Conservation (phyloP, 2,329 filamentous ascomycete genomes). For the Chrysosphaeria jannelii region DNA sequence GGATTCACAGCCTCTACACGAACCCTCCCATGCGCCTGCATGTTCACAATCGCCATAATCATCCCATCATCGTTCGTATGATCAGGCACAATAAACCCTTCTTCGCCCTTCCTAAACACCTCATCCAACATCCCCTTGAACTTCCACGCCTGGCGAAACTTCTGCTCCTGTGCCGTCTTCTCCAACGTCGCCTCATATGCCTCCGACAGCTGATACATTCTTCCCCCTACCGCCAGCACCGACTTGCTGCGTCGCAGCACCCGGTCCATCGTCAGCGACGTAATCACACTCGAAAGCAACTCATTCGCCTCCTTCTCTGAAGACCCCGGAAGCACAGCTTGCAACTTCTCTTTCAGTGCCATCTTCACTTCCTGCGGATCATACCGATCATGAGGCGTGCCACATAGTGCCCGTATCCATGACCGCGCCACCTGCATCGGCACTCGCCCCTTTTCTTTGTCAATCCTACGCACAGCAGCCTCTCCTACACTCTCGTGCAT, state of each 20-base stretch:
- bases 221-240: constrained; percentile 22
- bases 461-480: constrained; percentile 12
- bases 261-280: constrained; percentile 16
- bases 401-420: constrained; percentile 28
- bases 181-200: constrained; percentile 23
- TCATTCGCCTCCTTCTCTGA: constrained; percentile 9
- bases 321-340: constrained; percentile 7
- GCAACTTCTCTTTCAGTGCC: constrained; percentile 20
- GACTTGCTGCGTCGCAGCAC: constrained; percentile 30
- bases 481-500: constrained; percentile 22
- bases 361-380: constrained; percentile 16
- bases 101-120: constrained; percentile 14
- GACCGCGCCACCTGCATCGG: constrained; percentile 4
- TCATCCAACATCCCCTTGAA: constrained; percentile 30
- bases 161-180: constrained; percentile 21
- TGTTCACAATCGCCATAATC: constrained; percentile 33
- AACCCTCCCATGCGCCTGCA: constrained; percentile 28
- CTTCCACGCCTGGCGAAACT: constrained; percentile 23
- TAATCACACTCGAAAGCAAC: constrained; percentile 17
- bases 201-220: constrained; percentile 31
- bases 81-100: constrained; percentile 17
- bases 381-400: constrained; percentile 19
- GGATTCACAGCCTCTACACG: constrained; percentile 21
- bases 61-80: constrained; percentile 27
- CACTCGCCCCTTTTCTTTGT: constrained; percentile 1